Conservation (phyloP, 2,329 filamentous ascomycete genomes). For the Aspergillus unguis region DNA sequence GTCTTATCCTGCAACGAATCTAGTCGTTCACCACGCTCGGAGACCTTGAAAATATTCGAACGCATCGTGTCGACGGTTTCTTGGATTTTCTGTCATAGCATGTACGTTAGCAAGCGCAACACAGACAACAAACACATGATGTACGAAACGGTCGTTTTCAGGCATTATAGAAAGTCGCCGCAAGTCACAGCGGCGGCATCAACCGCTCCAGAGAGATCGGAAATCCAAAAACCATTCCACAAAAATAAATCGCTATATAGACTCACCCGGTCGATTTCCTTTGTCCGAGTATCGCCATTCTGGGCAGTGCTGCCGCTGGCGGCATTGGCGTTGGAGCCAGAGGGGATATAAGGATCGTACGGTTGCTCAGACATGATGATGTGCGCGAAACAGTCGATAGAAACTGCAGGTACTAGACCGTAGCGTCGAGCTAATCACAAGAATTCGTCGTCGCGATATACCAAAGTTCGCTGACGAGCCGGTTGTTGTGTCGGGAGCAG, state of each 20-base stretch:
- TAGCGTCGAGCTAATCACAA: conserved; percentile 18
- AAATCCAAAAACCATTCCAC: not conserved
- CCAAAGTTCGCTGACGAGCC: conserved; percentile 13
- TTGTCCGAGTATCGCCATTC: conserved; percentile 62
- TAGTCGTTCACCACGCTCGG: conserved; percentile 83
- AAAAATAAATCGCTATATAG: not conserved
- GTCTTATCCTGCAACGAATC: conserved; percentile 89
- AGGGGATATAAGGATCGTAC: conserved; percentile 87
- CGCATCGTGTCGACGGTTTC: conserved; percentile 93
- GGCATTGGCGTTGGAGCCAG: conserved; percentile 53
- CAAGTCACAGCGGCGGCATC: too few species aligned
- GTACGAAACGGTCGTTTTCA: too few species aligned
- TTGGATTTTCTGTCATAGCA: conserved; percentile 77
- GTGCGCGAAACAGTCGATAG: conserved; percentile 15
- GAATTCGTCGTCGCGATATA: conserved; percentile 15
- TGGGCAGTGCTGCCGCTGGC: conserved; percentile 50
- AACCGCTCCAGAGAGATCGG: too few species aligned
- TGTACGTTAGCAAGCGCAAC: conserved; percentile 20
- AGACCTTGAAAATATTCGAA: conserved; percentile 96
- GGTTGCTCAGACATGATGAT: conserved; percentile 60
- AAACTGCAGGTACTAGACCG: conserved; percentile 8
- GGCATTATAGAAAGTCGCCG: too few species aligned
- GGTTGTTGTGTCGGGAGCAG: not conserved
- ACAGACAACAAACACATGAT: not conserved
- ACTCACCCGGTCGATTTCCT: conserved; percentile 82